These are phyloP conservation scores for Tetracentron sinense DNA, from an alignment of 164 flowering plant genomes.

Conservation along the genomic window DNA sequence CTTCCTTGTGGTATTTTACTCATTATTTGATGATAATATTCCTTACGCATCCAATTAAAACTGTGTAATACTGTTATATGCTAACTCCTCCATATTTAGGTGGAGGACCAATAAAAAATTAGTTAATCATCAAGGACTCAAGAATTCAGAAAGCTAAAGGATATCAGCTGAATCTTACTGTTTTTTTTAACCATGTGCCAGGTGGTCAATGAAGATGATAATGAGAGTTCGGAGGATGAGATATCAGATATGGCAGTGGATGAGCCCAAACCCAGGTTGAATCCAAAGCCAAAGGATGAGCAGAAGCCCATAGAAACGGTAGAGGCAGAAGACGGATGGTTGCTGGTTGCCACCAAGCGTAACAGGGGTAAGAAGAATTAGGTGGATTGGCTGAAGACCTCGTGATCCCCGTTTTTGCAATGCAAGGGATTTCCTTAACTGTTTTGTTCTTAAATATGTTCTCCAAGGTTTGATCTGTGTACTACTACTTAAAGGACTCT, in stretches of 20 bases:
- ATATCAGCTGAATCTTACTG: background rate
- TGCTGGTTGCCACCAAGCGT: background rate
- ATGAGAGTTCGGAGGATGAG: slow-evolving; percentile 13
- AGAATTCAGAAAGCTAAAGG: background rate
- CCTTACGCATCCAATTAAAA: too few relatives aligned
- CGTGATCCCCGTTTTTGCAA: background rate
- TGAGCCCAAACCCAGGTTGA: background rate
- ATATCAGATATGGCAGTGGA: slow-evolving; percentile 1
- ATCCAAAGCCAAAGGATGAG: background rate
- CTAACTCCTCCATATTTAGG: too few relatives aligned
- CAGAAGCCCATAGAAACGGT: background rate
- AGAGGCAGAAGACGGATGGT: background rate
- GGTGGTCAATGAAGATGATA: slow-evolving; percentile 18
- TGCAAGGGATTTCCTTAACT: background rate
- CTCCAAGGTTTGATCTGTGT: too few relatives aligned
- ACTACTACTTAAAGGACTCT: too few relatives aligned
- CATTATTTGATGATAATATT: too few relatives aligned
- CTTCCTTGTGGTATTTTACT: too few relatives aligned
- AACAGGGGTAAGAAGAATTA: background rate
- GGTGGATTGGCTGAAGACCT: background rate
- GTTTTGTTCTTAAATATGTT: too few relatives aligned
- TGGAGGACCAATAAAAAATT: too few relatives aligned
- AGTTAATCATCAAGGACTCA: too few relatives aligned
- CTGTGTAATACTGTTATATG: too few relatives aligned
- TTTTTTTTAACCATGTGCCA: background rate